These are phyloP conservation scores for Mortierella sp. DNA, from an alignment of 371 early-diverging fungal genomes.

Conservation along the genomic window DNA sequence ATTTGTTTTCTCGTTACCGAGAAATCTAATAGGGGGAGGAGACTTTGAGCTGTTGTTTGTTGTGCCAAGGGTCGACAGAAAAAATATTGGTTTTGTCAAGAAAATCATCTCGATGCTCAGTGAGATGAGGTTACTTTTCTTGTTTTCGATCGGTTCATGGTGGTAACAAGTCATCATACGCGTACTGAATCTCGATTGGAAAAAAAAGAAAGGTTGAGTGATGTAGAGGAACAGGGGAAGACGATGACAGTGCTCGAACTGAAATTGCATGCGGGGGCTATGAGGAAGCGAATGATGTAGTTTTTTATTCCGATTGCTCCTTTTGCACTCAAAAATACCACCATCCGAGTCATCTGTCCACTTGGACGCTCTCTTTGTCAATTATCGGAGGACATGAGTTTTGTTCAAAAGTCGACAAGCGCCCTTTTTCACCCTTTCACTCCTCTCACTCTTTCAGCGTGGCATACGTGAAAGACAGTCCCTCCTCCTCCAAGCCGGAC, in stretches of 20 bases:
- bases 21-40: background rate
- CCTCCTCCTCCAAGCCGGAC: background rate
- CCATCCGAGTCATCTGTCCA: background rate
- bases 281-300: background rate
- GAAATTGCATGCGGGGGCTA: background rate
- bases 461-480: background rate
- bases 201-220: background rate
- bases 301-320: background rate
- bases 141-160: background rate
- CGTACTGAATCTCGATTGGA: background rate
- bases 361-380: no score
- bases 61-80: slow-evolving; percentile 11
- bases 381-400: background rate
- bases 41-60: background rate
- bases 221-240: no score
- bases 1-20: background rate
- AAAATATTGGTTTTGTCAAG: background rate
- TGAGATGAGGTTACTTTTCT: background rate
- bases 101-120: background rate
- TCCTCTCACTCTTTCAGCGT: background rate
- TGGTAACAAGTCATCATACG: background rate
- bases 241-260: background rate
- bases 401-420: slow-evolving; percentile 4
- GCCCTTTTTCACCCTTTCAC: no score
- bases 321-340: background rate